Conservation (phyloP, 2,329 filamentous ascomycete species). For the Diaporthe humulicola region DNA sequence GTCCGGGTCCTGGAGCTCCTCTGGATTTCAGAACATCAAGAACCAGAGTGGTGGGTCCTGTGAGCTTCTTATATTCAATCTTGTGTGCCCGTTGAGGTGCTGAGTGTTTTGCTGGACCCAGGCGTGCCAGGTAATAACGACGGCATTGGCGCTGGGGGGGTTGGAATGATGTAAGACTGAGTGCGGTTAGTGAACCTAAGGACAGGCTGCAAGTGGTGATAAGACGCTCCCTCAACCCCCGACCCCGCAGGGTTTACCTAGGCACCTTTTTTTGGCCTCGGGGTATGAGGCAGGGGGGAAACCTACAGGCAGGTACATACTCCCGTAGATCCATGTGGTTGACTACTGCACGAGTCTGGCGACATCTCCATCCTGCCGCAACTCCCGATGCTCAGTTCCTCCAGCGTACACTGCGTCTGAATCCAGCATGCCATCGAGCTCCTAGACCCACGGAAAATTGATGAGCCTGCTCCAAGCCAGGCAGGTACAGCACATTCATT, state of each 20-base stretch:
- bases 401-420: background rate
- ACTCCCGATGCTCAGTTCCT: constrained; percentile 5
- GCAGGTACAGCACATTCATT: constrained; percentile 14
- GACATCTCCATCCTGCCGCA: constrained; percentile 5
- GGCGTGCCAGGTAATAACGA: background rate
- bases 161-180: constrained; percentile 12
- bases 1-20: background rate
- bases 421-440: constrained; percentile 3
- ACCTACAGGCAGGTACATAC: background rate
- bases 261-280: background rate
- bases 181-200: background rate
- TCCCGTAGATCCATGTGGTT: background rate
- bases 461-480: constrained; percentile 21
- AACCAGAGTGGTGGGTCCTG: background rate
- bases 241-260: background rate
- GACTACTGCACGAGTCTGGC: constrained; percentile 3
- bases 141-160: background rate
- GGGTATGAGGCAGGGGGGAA: background rate
- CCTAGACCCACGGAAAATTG: background rate
- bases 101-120: background rate
- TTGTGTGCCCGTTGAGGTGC: background rate
- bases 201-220: background rate
- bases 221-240: background rate
- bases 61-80: background rate
- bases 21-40: constrained; percentile 2